Evolutionary conservation across 345 rosid genomes (phyloP).

Genomic region (Aquilaria yunnanensis): DNA sequence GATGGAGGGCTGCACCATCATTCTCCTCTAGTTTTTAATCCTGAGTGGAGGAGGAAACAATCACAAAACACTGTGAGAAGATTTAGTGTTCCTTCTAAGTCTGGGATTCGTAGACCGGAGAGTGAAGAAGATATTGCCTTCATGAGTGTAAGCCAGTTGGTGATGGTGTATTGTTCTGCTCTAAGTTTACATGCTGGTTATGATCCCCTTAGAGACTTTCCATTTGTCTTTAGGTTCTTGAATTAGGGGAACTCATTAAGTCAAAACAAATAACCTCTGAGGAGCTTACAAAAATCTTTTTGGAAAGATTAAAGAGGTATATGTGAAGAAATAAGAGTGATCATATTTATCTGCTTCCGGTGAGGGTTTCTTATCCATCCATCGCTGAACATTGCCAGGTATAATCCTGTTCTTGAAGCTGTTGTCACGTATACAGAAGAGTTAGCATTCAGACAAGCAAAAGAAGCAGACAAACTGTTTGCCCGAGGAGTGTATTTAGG

Average conservation of each 20-base stretch:
- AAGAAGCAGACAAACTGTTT: constrained; percentile 76
- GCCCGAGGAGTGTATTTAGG: constrained; percentile 74
- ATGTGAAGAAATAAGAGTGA: background rate
- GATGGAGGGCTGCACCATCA: constrained; percentile 75
- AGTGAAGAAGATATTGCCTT: constrained; percentile 73
- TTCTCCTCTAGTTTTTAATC: constrained; percentile 56
- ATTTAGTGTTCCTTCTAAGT: constrained; percentile 37
- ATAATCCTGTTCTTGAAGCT: constrained; percentile 63
- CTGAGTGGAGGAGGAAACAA: constrained; percentile 44
- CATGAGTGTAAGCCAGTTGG: constrained; percentile 52
- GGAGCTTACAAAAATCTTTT: constrained; percentile 56
- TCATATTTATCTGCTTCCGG: background rate
- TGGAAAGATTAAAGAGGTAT: constrained; percentile 63
- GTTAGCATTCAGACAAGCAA: constrained; percentile 75
- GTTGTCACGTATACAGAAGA: constrained; percentile 76
- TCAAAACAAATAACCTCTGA: constrained; percentile 61
- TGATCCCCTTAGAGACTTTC: background rate
- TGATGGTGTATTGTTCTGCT: background rate
- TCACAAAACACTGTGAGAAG: constrained; percentile 16
- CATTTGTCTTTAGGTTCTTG: constrained; percentile 47
- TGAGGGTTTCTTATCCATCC: constrained; percentile 5
- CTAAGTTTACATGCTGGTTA: background rate
- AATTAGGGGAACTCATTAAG: constrained; percentile 73
- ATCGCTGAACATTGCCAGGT: constrained; percentile 34
- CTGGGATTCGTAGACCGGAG: constrained; percentile 36